Conservation (phyloP, 2,329 filamentous ascomycete species). For the Diaporthe sp. region DNA sequence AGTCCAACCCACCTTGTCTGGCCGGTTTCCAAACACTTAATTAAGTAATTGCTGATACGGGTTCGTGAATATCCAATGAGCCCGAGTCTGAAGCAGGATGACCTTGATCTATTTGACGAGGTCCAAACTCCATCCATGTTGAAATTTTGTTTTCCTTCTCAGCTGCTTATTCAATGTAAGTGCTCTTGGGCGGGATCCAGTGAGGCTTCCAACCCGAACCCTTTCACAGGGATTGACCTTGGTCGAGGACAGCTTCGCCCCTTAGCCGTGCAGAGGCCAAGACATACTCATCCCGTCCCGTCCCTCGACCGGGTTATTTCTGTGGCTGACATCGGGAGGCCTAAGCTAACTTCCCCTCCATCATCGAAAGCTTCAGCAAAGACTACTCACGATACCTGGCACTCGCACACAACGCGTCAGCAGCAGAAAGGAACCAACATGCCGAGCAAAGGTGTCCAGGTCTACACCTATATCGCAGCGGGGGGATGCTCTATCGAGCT, state of each 20-base stretch:
- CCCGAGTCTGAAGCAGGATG: background rate
- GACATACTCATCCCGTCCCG: conserved; percentile 10
- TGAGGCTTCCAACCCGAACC: conserved; percentile 13
- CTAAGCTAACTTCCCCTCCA: conserved; percentile 5
- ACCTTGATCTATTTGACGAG: background rate
- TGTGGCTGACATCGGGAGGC: conserved; percentile 22
- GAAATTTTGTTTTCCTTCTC: background rate
- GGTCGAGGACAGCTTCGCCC: background rate
- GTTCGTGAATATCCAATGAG: background rate
- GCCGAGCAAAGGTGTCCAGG: conserved; percentile 58
- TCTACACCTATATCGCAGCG: conserved; percentile 56
- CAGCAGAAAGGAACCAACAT: conserved; percentile 47
- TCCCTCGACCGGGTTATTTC: background rate
- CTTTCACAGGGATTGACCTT: conserved; percentile 23
- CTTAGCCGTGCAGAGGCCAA: conserved; percentile 10
- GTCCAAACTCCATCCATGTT: background rate
- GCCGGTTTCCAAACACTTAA: background rate
- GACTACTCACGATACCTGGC: background rate
- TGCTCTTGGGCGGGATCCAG: background rate
- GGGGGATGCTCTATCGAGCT: conserved; percentile 59
- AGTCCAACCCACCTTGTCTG: background rate
- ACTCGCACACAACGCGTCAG: background rate
- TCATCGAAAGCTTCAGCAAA: background rate
- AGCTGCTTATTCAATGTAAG: background rate
- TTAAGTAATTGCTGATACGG: background rate